Percentiles rank a stretch among this genome's conserved stretches.
Conservation (phyloP, 768 basidiomycete species). For the Trametes coccinea region DNA sequence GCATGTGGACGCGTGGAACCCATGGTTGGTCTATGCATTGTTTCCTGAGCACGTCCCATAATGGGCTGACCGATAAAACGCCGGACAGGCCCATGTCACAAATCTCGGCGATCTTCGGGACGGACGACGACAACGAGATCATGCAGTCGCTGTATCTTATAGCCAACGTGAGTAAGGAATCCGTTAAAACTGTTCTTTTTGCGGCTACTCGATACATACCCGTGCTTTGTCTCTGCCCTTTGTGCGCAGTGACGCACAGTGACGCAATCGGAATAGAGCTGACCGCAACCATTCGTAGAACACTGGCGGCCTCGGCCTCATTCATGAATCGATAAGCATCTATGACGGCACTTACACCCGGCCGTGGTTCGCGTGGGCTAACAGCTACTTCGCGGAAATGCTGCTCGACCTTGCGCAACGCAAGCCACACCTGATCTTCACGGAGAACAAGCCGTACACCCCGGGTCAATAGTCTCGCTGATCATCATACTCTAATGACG, state of each 20-base stretch:
- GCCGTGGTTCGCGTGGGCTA: slow-evolving; percentile 83
- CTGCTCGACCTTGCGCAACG: slow-evolving; percentile 71
- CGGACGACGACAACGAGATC: slow-evolving; percentile 72
- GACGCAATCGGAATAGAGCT: not conserved
- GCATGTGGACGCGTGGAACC: slow-evolving; percentile 70
- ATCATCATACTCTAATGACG: not conserved
- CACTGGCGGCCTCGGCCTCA: slow-evolving; percentile 71
- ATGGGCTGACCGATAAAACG: not conserved
- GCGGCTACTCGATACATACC: not conserved
- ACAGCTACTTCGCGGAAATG: slow-evolving; percentile 85
- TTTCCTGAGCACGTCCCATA: not conserved
- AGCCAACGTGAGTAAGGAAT: slow-evolving; percentile 54
- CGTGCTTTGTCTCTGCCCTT: not conserved
- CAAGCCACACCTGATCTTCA: slow-evolving; percentile 70
- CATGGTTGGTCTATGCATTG: slow-evolving; percentile 46
- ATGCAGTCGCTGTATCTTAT: slow-evolving; percentile 59
- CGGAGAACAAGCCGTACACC: slow-evolving; percentile 53
- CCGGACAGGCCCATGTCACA: slow-evolving; percentile 73
- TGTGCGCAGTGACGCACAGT: not conserved
- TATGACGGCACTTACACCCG: slow-evolving; percentile 62
- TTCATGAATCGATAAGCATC: slow-evolving; percentile 74
- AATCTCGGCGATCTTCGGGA: slow-evolving; percentile 71
- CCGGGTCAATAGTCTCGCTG: slow-evolving; percentile 39
- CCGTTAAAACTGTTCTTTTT: not conserved
- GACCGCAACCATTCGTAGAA: slow-evolving; percentile 44